Evolutionary conservation across 352 stramenopile genomes (phyloP), one percentile per base, ranked within the genome.

Genomic region (Phytophthora agathidicida): DNA sequence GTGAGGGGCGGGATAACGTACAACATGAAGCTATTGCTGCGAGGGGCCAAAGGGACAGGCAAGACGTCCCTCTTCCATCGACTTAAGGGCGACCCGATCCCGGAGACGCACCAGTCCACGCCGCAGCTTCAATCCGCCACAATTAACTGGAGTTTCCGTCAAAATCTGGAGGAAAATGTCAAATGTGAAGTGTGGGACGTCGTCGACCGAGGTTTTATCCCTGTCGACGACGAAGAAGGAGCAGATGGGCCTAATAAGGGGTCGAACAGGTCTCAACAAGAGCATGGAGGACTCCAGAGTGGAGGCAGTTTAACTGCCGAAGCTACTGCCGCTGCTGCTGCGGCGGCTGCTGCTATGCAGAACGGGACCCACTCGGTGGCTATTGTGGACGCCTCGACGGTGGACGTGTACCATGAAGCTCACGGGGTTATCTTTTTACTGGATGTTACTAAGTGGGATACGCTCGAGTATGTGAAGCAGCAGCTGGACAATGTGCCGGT

Each of bases 121-220:
- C 80, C 78, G 17, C 87, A 97, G 58, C 83, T 97, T 39, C 80
- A 96, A 66, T 89, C 70, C 8, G 89, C 86, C 16, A 94, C 83
- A 9, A 96, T 97, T 65, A 91, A 93, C 42, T 96, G 88, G 83
- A 86, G 60, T 54, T 87, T 85, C 44, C 76, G 78, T 22, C 61
- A 68, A 8, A 75, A 78, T 32, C 68, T 75, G 3, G 84, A 96
- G 45, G 87, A 97, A 35, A 91, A 73, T 35, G 80, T 97, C 44
- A 93, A 95, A 61, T 95, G 93, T 65, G 91, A 97, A 47, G 83
- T 97, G 9, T 96, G 91, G 89, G 89, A 97, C 51, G 87, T 96
- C n/a, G 88, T 96, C 5, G 89, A 97, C 65, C 58, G 71, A n/a
- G 86, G 80, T 20, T 88, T 94, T 31, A 38, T 68, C 10, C 51